A percentile compares a stretch with the other conserved stretches of the same genome.
Evolutionary conservation across 1,284 basidiomycete genomes (phyloP).

Genomic region (Fomitiporia mediterranea): DNA sequence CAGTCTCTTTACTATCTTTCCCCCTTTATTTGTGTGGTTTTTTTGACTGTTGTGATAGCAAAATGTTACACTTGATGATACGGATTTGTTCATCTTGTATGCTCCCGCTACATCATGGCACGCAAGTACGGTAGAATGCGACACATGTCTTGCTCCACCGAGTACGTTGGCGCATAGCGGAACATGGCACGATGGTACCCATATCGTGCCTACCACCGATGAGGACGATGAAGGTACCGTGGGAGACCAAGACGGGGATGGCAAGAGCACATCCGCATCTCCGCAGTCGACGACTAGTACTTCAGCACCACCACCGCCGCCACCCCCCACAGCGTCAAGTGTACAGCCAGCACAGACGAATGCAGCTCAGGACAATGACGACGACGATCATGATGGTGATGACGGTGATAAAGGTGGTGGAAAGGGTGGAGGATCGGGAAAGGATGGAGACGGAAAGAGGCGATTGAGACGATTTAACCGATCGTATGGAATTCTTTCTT

Average conservation of each 20-base stretch:
- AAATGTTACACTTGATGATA: constrained; percentile 45
- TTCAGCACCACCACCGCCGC: background rate
- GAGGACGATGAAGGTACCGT: constrained; percentile 25
- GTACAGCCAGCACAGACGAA: constrained; percentile 7
- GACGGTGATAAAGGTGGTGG: constrained; percentile 23
- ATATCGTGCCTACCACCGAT: constrained; percentile 31
- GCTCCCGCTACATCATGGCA: constrained; percentile 38
- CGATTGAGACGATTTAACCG: background rate
- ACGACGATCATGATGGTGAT: constrained; percentile 15
- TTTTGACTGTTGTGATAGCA: constrained; percentile 13
- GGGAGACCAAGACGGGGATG: constrained; percentile 8
- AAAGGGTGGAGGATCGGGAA: constrained; percentile 22
- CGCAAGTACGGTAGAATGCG: constrained; percentile 31
- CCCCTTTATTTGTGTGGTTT: background rate
- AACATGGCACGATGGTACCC: constrained; percentile 42
- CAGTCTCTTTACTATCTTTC: background rate
- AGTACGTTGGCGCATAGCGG: constrained; percentile 28
- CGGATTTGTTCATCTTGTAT: constrained; percentile 39
- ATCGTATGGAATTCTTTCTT: background rate
- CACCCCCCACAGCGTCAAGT: constrained; percentile 4
- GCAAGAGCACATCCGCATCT: too few relatives aligned
- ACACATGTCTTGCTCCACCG: constrained; percentile 33
- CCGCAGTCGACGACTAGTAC: constrained; percentile 11
- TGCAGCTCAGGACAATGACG: background rate
- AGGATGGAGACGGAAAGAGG: constrained; percentile 14